Conservation (phyloP, 176 grass and related monocot genomes). For the Areca catechu region DNA sequence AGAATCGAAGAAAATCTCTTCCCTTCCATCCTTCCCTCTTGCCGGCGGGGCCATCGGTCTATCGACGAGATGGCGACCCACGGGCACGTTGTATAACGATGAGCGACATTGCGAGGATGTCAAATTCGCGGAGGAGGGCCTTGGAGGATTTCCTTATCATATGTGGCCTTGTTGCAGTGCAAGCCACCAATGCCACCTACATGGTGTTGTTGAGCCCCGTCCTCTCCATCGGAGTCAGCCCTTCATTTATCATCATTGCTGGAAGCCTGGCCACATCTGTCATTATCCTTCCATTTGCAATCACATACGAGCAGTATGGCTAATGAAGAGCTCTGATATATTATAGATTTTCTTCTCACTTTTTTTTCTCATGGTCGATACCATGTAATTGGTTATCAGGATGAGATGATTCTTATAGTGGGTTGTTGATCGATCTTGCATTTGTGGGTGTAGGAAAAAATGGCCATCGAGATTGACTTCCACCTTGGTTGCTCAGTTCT, state of each 20-base stretch:
- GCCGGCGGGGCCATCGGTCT: too few species aligned
- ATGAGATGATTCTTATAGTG: too few species aligned
- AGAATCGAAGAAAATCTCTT: too few species aligned
- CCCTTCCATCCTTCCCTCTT: too few species aligned
- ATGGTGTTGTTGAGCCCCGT: slow-evolving; percentile 60
- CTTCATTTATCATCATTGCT: slow-evolving; percentile 59
- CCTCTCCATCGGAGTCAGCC: slow-evolving; percentile 53
- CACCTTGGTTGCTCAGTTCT: slow-evolving; percentile 30
- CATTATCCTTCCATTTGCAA: slow-evolving; percentile 43
- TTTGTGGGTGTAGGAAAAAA: slow-evolving; percentile 35
- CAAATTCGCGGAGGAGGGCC: neutral
- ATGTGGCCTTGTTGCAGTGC: slow-evolving; percentile 48
- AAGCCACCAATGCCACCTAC: slow-evolving; percentile 47
- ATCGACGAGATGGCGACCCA: too few species aligned
- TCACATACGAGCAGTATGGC: slow-evolving; percentile 46
- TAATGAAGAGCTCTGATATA: neutral
- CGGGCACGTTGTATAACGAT: too few species aligned
- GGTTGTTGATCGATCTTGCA: too few species aligned
- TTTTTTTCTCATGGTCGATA: neutral
- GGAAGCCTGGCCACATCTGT: slow-evolving; percentile 44
- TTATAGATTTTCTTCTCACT: neutral
- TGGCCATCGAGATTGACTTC: slow-evolving; percentile 44
- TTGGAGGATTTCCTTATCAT: slow-evolving; percentile 55
- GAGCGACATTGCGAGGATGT: too few species aligned
- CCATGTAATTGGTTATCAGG: too few species aligned